Conservation (phyloP, 1,284 basidiomycete genomes). For the Heliocybe sulcata region DNA sequence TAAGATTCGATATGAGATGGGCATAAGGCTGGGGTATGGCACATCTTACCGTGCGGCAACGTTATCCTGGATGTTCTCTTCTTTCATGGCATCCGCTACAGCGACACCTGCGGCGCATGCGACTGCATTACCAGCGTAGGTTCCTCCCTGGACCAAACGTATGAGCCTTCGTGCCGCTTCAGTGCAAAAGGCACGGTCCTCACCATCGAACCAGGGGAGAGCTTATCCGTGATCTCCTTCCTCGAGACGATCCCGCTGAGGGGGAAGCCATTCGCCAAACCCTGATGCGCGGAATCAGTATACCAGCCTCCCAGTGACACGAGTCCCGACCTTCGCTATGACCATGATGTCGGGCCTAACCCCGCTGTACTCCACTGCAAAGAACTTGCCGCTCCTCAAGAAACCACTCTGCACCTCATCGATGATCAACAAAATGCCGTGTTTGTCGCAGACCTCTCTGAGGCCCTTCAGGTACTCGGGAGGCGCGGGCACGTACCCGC, state of each 20-base stretch:
- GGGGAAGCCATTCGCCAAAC: slow-evolving; percentile 92
- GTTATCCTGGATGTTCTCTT: slow-evolving; percentile 76
- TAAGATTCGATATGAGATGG: not conserved
- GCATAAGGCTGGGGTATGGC: not conserved
- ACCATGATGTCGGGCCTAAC: slow-evolving; percentile 85
- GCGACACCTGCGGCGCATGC: slow-evolving; percentile 85
- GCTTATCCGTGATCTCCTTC: slow-evolving; percentile 77
- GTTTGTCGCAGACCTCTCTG: slow-evolving; percentile 79
- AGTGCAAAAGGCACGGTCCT: slow-evolving; percentile 6
- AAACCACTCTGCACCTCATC: slow-evolving; percentile 93
- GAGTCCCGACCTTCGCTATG: slow-evolving; percentile 68
- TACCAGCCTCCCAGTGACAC: not conserved
- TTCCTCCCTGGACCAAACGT: slow-evolving; percentile 64
- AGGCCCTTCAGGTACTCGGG: slow-evolving; percentile 75
- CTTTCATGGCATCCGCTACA: slow-evolving; percentile 69
- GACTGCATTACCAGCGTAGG: slow-evolving; percentile 87
- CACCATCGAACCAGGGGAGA: slow-evolving; percentile 79
- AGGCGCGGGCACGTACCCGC: slow-evolving; percentile 90
- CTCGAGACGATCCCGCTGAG: slow-evolving; percentile 81
- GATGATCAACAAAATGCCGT: slow-evolving; percentile 76
- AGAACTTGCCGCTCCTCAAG: slow-evolving; percentile 85
- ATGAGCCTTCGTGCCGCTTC: slow-evolving; percentile 10
- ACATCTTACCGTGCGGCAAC: slow-evolving; percentile 56
- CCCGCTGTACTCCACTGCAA: slow-evolving; percentile 71
- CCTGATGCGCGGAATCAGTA: slow-evolving; percentile 32